Percentiles rank a stretch among this genome's conserved stretches.
phyloP scores from a whole-genome alignment of 768 basidiomycete genomes.

The Saitozyma podzolica region DNA sequence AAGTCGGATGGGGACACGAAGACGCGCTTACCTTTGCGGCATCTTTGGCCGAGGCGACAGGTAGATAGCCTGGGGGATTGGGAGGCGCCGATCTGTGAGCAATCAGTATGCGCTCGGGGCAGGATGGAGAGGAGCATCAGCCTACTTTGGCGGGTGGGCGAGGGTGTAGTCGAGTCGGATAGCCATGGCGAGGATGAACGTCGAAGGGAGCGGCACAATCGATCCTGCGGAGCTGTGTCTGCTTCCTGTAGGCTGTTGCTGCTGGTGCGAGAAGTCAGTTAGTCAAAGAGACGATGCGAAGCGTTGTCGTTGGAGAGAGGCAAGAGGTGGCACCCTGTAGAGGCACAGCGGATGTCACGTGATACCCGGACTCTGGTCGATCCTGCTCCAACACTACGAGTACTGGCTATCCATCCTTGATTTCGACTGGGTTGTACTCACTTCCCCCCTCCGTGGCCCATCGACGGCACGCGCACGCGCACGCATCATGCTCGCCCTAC shows the following conservation, averaged over 20 bases:
- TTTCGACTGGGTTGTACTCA: neutral
- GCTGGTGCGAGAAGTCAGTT: neutral
- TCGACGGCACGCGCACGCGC: neutral
- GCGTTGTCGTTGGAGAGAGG: no score
- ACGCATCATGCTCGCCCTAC: neutral
- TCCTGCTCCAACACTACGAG: no score
- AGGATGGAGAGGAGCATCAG: neutral
- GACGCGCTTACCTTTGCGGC: slow-evolving; percentile 16
- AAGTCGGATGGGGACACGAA: neutral
- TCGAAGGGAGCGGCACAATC: neutral
- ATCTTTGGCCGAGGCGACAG: slow-evolving; percentile 16
- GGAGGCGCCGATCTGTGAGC: slow-evolving; percentile 19
- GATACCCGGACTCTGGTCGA: no score
- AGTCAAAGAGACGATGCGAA: neutral
- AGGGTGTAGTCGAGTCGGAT: slow-evolving; percentile 29
- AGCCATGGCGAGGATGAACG: slow-evolving; percentile 10
- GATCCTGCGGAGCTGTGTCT: neutral
- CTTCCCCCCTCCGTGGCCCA: neutral
- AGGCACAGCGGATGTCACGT: no score
- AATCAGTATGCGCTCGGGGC: slow-evolving; percentile 8
- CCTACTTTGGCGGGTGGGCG: slow-evolving; percentile 23
- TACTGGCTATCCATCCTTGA: no score
- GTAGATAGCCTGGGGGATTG: slow-evolving; percentile 39
- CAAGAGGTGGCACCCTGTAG: no score
- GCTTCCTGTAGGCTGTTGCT: neutral